Conservation (phyloP, 202 grass and related monocot species). For the Digitaria exilis region DNA sequence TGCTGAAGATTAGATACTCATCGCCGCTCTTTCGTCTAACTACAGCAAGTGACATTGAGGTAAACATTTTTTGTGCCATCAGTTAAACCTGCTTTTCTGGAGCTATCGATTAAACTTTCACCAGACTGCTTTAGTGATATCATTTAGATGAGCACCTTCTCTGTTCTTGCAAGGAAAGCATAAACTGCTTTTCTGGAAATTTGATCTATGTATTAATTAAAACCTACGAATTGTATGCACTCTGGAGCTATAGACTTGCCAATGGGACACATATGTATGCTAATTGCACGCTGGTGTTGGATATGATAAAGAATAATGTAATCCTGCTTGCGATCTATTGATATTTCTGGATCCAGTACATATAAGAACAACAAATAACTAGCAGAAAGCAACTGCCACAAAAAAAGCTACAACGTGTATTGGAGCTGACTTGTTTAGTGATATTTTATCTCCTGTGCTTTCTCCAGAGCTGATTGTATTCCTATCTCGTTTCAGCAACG, state of each 20-base stretch:
- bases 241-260: not conserved
- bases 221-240: not conserved
- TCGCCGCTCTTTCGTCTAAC: slow-evolving; percentile 75
- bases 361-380: not conserved
- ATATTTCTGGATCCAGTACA: not conserved
- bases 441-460: slow-evolving; percentile 22
- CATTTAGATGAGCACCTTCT: not conserved
- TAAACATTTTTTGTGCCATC: slow-evolving; percentile 37
- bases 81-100: too few species aligned
- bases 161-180: not conserved
- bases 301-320: not conserved
- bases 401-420: not conserved
- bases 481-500: slow-evolving; percentile 64
- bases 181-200: not conserved
- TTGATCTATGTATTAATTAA: slow-evolving; percentile 11
- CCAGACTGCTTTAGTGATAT: not conserved
- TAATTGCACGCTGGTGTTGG: not conserved
- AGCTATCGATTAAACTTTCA: too few species aligned
- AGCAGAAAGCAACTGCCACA: not conserved
- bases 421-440: not conserved
- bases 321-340: slow-evolving; percentile 1
- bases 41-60: slow-evolving; percentile 66
- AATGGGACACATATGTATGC: not conserved
- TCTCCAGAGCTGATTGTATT: slow-evolving; percentile 19
- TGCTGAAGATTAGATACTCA: slow-evolving; percentile 92